Base-by-base conservation (phyloP, 2,329 filamentous ascomycete species). In the Ophiostoma fasciatum region DNA sequence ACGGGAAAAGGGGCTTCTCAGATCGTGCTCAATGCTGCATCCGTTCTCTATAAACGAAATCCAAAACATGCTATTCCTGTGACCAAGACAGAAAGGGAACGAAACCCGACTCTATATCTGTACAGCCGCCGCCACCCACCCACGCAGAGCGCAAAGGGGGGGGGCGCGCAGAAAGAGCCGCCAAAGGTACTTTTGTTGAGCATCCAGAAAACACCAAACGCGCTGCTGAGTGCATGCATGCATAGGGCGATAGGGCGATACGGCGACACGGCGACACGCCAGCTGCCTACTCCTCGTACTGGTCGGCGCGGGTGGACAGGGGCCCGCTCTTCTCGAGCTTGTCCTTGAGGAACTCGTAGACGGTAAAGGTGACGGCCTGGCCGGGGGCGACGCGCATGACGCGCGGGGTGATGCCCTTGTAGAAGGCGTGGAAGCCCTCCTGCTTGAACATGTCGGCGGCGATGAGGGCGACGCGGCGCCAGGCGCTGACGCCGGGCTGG, bases 371-470 rank as follows among this genome's bases (percentile, higher is more conserved):
- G 37, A 78, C 74, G 40, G 74, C 90, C 65, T 98, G 90, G 31
- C 90, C 90, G 7, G 90, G 90, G 19, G 90, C 90, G 36, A 98
- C 90, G 52, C 90, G 76, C 85, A 96, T 96, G 48, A 98, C 82
- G 49, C 90, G 74, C 7, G 90, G 90, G 31, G 90, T 98, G 60
- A 98, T 98, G 50, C 90, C 90, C 71, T 96, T 96, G 68, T 94
- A 98, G 62, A 98, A 98, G 32, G 90, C 90, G 50, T 84, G 78
- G 48, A 88, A 67, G 25, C 90, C 90, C 62, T 98, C 90, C 63
- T 93, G 82, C 77, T 75, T 82, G 63, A 87, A 87, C 82, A 88
- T 90, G 45, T 87, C 80, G 38, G 61, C 68, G 35, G 82, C 77
- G 49, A 98, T 98, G 28, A 61, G 56, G 21, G 71, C 66, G 48